Evolutionary conservation across 2,329 filamentous ascomycete genomes (phyloP).

Genomic region (Colletotrichum eleusines): DNA sequence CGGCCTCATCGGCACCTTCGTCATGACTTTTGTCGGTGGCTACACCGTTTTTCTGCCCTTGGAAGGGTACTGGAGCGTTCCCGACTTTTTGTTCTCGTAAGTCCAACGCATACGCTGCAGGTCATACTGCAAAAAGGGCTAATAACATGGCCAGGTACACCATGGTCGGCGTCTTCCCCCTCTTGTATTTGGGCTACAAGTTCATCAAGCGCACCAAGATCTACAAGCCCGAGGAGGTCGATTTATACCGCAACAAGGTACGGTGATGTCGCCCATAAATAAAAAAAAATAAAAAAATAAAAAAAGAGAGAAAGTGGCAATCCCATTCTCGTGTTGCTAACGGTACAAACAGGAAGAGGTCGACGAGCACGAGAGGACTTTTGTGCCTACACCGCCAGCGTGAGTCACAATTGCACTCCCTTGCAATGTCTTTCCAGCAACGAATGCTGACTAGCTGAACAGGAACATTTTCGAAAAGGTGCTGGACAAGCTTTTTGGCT

Average conservation of each 20-base stretch:
- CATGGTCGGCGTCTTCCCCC: constrained; percentile 78
- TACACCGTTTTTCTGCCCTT: constrained; percentile 80
- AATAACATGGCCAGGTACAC: constrained; percentile 62
- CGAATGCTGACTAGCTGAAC: not conserved
- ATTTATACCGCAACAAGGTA: constrained; percentile 69
- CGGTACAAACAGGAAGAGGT: constrained; percentile 62
- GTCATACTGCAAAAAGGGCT: not conserved
- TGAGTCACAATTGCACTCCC: constrained; percentile 52
- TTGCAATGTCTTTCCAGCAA: not conserved
- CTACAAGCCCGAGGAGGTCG: constrained; percentile 68
- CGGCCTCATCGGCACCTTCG: constrained; percentile 70
- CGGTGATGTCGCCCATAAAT: not conserved
- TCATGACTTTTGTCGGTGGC: constrained; percentile 82
- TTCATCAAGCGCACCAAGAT: constrained; percentile 72
- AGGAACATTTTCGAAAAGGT: constrained; percentile 28
- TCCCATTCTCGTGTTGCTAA: not conserved
- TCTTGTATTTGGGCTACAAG: constrained; percentile 80
- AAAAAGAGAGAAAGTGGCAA: not conserved
- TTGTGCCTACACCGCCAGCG: constrained; percentile 65
- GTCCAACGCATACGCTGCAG: constrained; percentile 44
- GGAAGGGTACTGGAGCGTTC: constrained; percentile 71
- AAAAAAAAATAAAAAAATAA: too few relatives aligned
- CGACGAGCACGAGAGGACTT: constrained; percentile 75
- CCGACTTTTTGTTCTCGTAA: constrained; percentile 79
- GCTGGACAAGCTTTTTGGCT: constrained; percentile 33